Evolutionary conservation across 2,329 filamentous ascomycete species (phyloP).

Genomic region (Orbilia oligospora): DNA sequence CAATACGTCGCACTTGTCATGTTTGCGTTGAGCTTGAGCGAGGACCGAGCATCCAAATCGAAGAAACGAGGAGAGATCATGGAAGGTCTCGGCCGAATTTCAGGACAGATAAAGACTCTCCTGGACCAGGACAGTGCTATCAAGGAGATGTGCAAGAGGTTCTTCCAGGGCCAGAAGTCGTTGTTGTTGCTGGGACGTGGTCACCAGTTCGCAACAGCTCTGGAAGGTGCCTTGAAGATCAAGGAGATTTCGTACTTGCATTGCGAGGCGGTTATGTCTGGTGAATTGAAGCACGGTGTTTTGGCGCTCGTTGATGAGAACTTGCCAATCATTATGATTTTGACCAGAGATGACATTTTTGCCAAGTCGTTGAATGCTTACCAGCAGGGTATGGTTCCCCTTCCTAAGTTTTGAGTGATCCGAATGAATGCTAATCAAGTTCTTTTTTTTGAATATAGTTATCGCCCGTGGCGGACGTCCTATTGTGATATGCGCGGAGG

Average conservation of each 20-base stretch:
- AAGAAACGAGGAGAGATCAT: slow-evolving; percentile 95
- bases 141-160: slow-evolving; percentile 92
- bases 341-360: slow-evolving; percentile 96
- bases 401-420: not conserved
- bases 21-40: slow-evolving; percentile 95
- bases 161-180: slow-evolving; percentile 97
- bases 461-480: slow-evolving; percentile 95
- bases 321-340: slow-evolving; percentile 99
- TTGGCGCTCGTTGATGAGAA: slow-evolving; percentile 97
- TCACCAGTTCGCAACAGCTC: slow-evolving; percentile 94
- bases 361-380: slow-evolving; percentile 99
- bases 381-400: slow-evolving; percentile 81
- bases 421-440: slow-evolving; percentile 62
- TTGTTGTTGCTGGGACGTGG: slow-evolving; percentile 93
- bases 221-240: slow-evolving; percentile 98
- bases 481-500: slow-evolving; percentile 97
- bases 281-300: slow-evolving; percentile 98
- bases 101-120: slow-evolving; percentile 90
- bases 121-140: slow-evolving; percentile 92
- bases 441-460: slow-evolving; percentile 74
- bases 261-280: slow-evolving; percentile 99
- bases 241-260: slow-evolving; percentile 99
- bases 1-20: slow-evolving; percentile 99
- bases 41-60: slow-evolving; percentile 95
- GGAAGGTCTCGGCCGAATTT: slow-evolving; percentile 88